These are phyloP conservation scores for Brassica incana DNA, from an alignment of 345 rosid species.

Conservation along the genomic window DNA sequence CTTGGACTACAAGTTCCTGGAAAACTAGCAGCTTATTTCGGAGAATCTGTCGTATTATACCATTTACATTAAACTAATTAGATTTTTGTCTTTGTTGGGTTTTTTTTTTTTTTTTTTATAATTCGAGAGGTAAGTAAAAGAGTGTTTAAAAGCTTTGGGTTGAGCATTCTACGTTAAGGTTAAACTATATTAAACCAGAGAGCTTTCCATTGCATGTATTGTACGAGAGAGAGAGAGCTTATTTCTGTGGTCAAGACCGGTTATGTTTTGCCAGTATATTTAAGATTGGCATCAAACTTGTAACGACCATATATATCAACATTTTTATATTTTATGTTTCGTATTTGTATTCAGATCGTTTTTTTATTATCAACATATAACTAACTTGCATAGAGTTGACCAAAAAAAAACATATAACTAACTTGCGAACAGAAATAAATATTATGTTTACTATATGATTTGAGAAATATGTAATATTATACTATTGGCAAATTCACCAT, in stretches of 20 bases:
- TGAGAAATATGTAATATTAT: too few relatives aligned
- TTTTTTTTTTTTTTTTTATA: background rate
- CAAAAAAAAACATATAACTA: background rate
- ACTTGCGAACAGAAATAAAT: background rate
- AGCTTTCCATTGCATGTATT: background rate
- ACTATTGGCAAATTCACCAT: too few relatives aligned
- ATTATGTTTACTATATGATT: background rate
- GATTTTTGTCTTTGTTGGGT: background rate
- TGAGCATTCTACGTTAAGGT: background rate
- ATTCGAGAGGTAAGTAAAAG: background rate
- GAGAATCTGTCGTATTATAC: background rate
- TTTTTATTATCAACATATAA: background rate
- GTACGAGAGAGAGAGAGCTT: background rate
- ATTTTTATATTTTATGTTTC: background rate
- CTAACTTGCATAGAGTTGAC: too few relatives aligned
- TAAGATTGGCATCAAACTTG: background rate
- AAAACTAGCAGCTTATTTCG: background rate
- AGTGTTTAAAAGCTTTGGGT: background rate
- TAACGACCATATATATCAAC: background rate
- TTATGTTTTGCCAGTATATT: background rate
- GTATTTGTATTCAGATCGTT: background rate
- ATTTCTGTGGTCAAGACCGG: background rate
- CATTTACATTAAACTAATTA: background rate
- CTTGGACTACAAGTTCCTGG: background rate
- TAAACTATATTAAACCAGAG: background rate